phyloP scores from a whole-genome alignment of 2,329 filamentous ascomycete species.

The Colletotrichum caudatum region DNA sequence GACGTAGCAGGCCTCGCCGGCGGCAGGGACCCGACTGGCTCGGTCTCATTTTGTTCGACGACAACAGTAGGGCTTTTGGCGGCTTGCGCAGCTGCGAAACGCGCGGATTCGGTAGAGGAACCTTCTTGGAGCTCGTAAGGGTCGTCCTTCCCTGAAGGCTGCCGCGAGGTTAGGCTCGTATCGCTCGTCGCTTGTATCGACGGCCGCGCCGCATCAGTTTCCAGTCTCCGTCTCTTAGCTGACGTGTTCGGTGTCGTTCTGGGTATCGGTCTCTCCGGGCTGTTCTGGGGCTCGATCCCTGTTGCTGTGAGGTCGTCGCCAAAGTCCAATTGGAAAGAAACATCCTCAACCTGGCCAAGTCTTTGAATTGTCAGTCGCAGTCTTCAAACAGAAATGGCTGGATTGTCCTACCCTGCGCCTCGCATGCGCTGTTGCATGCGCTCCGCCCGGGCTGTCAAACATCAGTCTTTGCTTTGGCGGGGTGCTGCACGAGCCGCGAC shows the following conservation, averaged over 20 bases:
- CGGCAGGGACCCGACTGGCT: slow-evolving; percentile 32
- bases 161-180: slow-evolving; percentile 8
- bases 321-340: slow-evolving; percentile 67
- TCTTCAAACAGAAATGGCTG: slow-evolving; percentile 4
- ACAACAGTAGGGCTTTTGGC: slow-evolving; percentile 42
- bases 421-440: slow-evolving; percentile 74
- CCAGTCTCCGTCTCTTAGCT: slow-evolving; percentile 59
- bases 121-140: slow-evolving; percentile 49
- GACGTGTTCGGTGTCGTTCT: slow-evolving; percentile 58
- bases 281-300: slow-evolving; percentile 31
- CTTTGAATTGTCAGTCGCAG: slow-evolving; percentile 49
- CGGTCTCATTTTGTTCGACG: neutral
- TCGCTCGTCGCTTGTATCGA: slow-evolving; percentile 34
- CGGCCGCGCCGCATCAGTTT: slow-evolving; percentile 33
- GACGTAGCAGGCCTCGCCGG: slow-evolving; percentile 29
- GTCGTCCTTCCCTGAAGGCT: slow-evolving; percentile 37
- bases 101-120: slow-evolving; percentile 47
- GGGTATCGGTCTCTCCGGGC: slow-evolving; percentile 33
- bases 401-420: slow-evolving; percentile 67
- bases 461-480: slow-evolving; percentile 28
- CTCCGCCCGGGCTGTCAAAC: slow-evolving; percentile 65
- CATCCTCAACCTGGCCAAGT: slow-evolving; percentile 69
- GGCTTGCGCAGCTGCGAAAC: neutral
- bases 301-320: slow-evolving; percentile 43
- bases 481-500: slow-evolving; percentile 24